These are phyloP conservation scores for Tolypocladium tundrense DNA, from an alignment of 2,329 filamentous ascomycete species.

Conservation along the genomic window DNA sequence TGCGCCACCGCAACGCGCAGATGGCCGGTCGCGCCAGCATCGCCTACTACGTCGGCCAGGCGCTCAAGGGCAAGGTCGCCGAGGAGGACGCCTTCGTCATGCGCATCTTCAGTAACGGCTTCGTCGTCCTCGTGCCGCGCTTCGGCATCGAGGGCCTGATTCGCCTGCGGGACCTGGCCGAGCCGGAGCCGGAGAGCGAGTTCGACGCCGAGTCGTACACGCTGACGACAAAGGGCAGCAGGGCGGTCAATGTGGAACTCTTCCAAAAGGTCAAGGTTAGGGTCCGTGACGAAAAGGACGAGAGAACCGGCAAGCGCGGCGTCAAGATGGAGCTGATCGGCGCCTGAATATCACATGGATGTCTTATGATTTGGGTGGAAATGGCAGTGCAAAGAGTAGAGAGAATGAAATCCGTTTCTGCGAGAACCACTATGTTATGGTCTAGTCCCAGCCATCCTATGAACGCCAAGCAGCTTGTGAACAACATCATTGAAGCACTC, in stretches of 20 bases:
- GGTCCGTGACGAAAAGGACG: conserved; percentile 88
- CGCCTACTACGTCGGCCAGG: conserved; percentile 96
- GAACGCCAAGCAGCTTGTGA: conserved; percentile 18
- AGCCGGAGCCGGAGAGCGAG: conserved; percentile 65
- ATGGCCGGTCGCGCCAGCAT: conserved; percentile 89
- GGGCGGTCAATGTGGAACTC: conserved; percentile 58
- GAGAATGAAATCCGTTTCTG: background rate
- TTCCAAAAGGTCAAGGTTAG: conserved; percentile 87
- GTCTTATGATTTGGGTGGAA: background rate
- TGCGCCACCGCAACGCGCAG: conserved; percentile 93
- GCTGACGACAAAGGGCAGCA: conserved; percentile 49
- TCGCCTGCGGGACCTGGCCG: conserved; percentile 70
- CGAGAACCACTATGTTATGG: conserved; percentile 1
- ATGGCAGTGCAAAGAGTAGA: background rate
- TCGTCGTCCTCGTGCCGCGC: conserved; percentile 88
- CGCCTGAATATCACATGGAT: conserved; percentile 8
- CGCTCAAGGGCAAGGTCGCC: conserved; percentile 64
- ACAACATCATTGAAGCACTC: background rate
- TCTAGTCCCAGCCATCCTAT: conserved; percentile 19
- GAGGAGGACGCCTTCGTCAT: conserved; percentile 94
- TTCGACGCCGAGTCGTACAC: conserved; percentile 84
- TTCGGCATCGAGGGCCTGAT: conserved; percentile 95
- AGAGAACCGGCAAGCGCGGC: conserved; percentile 89
- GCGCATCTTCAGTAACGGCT: conserved; percentile 94
- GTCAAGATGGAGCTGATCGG: conserved; percentile 63